Percentiles rank a stretch among this genome's conserved stretches.
Conservation (phyloP, 1,139 yeast species). For the Protomyces arabidopsidicola region DNA sequence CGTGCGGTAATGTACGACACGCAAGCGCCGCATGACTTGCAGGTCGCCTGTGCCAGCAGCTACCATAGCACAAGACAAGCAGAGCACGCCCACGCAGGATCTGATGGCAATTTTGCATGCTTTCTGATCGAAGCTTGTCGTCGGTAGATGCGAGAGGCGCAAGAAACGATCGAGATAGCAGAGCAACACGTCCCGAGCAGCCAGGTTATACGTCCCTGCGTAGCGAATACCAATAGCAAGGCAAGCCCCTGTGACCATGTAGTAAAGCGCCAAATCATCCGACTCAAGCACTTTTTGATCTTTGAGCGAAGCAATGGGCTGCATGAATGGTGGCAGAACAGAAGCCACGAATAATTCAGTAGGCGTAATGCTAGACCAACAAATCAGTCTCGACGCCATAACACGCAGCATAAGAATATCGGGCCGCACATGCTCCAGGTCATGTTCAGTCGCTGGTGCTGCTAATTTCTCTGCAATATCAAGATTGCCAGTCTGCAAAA, state of each 20-base stretch:
- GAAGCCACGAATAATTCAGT: slow-evolving; percentile 56
- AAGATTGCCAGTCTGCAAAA: slow-evolving; percentile 59
- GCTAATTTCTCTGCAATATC: slow-evolving; percentile 60
- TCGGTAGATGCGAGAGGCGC: slow-evolving; percentile 47
- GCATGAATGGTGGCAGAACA: slow-evolving; percentile 22
- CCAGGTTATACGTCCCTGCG: slow-evolving; percentile 63
- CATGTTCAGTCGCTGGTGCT: slow-evolving; percentile 58
- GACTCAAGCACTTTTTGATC: neutral
- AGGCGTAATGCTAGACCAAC: slow-evolving; percentile 66
- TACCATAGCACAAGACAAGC: slow-evolving; percentile 62
- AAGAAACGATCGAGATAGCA: slow-evolving; percentile 59
- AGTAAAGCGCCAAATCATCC: slow-evolving; percentile 60
- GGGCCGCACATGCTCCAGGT: slow-evolving; percentile 72
- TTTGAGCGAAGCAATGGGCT: slow-evolving; percentile 28
- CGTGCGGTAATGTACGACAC: slow-evolving; percentile 61
- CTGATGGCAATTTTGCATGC: slow-evolving; percentile 56
- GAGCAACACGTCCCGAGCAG: slow-evolving; percentile 58
- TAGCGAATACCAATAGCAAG: slow-evolving; percentile 68
- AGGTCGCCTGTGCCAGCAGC: slow-evolving; percentile 94
- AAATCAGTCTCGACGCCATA: slow-evolving; percentile 62
- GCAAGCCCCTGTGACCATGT: slow-evolving; percentile 70
- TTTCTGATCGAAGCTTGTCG: slow-evolving; percentile 54
- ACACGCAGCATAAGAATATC: slow-evolving; percentile 68
- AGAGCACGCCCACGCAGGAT: slow-evolving; percentile 56
- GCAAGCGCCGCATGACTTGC: slow-evolving; percentile 64